phyloP scores from a whole-genome alignment of 2,329 filamentous ascomycete species.

The Fusarium proliferatum region DNA sequence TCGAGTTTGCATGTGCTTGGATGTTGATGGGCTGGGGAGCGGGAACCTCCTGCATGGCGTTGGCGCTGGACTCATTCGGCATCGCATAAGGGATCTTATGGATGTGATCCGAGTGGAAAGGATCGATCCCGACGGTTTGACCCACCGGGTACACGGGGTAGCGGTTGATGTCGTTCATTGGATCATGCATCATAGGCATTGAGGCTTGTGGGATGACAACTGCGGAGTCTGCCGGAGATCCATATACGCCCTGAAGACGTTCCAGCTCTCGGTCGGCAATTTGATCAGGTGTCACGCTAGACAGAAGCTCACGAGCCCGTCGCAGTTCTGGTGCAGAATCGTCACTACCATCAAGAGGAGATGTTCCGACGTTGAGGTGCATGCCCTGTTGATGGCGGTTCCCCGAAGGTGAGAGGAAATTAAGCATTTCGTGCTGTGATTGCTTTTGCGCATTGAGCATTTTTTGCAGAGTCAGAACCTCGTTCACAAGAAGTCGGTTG shows the following conservation, averaged over 20 bases:
- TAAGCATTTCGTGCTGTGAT: constrained; percentile 68
- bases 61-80: constrained; percentile 65
- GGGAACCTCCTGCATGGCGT: constrained; percentile 52
- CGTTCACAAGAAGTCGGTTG: constrained; percentile 71
- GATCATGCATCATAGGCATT: constrained; percentile 63
- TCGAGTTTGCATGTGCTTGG: constrained; percentile 36
- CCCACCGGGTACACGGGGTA: constrained; percentile 91
- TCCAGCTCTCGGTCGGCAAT: constrained; percentile 66
- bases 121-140: constrained; percentile 90
- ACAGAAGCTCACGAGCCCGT: constrained; percentile 67
- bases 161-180: constrained; percentile 64
- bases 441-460: constrained; percentile 68
- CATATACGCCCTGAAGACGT: constrained; percentile 65
- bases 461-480: constrained; percentile 70
- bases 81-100: constrained; percentile 90
- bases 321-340: constrained; percentile 65
- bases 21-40: constrained; percentile 51
- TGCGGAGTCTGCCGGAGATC: constrained; percentile 65
- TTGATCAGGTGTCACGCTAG: constrained; percentile 62
- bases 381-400: constrained; percentile 51
- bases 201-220: constrained; percentile 54
- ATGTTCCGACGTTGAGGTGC: constrained; percentile 51
- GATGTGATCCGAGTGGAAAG: constrained; percentile 93
- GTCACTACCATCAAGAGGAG: constrained; percentile 56
- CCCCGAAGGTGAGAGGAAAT: constrained; percentile 61